Percentiles rank a stretch among this genome's conserved stretches.
Evolutionary conservation across 805 yeast genomes (phyloP).

Genomic region (Wickerhamomyces kurtzmanii): DNA sequence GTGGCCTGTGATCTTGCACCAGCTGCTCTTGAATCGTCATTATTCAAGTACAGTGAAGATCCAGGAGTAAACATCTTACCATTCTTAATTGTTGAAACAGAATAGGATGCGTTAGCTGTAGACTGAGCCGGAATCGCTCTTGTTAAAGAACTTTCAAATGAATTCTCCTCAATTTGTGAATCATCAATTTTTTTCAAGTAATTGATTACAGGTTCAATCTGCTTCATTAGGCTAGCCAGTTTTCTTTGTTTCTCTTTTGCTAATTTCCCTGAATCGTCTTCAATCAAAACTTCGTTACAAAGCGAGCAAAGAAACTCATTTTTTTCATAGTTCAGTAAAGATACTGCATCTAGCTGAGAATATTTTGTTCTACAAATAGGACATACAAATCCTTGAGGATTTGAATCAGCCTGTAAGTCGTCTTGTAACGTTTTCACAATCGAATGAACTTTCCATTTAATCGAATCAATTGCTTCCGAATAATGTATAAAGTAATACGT

Average conservation of each 20-base stretch:
- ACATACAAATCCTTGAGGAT: conserved; percentile 91
- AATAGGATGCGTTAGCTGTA: conserved; percentile 56
- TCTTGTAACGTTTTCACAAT: conserved; percentile 71
- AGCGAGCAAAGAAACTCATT: conserved; percentile 77
- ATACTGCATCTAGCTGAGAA: conserved; percentile 80
- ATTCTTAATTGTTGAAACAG: conserved; percentile 41
- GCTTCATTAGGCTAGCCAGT: conserved; percentile 77
- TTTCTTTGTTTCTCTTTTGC: conserved; percentile 74
- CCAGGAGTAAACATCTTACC: conserved; percentile 31
- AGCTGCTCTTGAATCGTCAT: conserved; percentile 34
- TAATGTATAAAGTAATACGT: conserved; percentile 82
- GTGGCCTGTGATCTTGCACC: conserved; percentile 72
- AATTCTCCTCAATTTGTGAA: conserved; percentile 72
- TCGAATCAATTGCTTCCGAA: conserved; percentile 90
- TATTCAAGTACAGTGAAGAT: conserved; percentile 21
- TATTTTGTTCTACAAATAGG: conserved; percentile 77
- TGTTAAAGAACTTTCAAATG: conserved; percentile 77
- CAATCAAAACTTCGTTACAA: conserved; percentile 69
- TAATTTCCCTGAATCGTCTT: conserved; percentile 82
- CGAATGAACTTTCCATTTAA: conserved; percentile 93
- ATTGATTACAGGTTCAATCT: conserved; percentile 79
- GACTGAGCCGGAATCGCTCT: conserved; percentile 81
- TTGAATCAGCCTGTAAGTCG: conserved; percentile 74
- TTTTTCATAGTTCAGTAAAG: conserved; percentile 69
- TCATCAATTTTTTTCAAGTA: conserved; percentile 79